Percentiles rank a stretch among this genome's conserved stretches.
Conservation (phyloP, 768 basidiomycete species). For the Tricholomella constricta region DNA sequence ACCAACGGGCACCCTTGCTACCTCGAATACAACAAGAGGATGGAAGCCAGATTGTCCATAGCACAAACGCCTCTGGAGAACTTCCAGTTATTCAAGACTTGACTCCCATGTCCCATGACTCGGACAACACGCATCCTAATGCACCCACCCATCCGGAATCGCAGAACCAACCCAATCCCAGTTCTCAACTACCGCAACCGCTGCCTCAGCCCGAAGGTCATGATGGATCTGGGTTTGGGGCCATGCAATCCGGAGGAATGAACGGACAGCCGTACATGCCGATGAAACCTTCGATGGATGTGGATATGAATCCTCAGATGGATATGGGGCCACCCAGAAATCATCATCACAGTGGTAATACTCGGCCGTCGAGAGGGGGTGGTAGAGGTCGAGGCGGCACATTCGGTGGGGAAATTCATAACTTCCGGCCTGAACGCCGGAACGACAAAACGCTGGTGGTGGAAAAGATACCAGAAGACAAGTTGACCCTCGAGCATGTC, state of each 20-base stretch:
- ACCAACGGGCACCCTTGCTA: conserved; percentile 58
- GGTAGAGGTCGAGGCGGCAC: conserved; percentile 54
- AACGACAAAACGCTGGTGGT: conserved; percentile 86
- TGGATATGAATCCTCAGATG: conserved; percentile 30
- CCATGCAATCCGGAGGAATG: conserved; percentile 23
- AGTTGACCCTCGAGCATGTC: conserved; percentile 74
- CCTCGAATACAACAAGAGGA: conserved; percentile 59
- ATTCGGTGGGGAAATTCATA: conserved; percentile 67
- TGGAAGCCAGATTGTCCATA: conserved; percentile 39
- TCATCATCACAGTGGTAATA: conserved; percentile 24
- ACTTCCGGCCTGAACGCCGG: conserved; percentile 66
- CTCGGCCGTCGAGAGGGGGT: conserved; percentile 33
- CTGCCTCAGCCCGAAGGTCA: conserved; percentile 10
- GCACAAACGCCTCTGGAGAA: conserved; percentile 59
- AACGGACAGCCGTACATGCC: conserved; percentile 24
- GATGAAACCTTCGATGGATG: conserved; percentile 32
- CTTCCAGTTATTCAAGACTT: conserved; percentile 84
- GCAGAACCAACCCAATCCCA: conserved; percentile 28
- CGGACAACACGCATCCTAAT: conserved; percentile 27
- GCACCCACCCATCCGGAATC: conserved; percentile 22
- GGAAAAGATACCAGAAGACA: conserved; percentile 90
- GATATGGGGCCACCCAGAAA: conserved; percentile 36
- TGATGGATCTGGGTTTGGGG: conserved; percentile 14
- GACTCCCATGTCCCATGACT: conserved; percentile 54
- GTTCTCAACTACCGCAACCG: conserved; percentile 17